Conservation (phyloP, 1,139 yeast species). For the Suhomyces choctaworum region DNA sequence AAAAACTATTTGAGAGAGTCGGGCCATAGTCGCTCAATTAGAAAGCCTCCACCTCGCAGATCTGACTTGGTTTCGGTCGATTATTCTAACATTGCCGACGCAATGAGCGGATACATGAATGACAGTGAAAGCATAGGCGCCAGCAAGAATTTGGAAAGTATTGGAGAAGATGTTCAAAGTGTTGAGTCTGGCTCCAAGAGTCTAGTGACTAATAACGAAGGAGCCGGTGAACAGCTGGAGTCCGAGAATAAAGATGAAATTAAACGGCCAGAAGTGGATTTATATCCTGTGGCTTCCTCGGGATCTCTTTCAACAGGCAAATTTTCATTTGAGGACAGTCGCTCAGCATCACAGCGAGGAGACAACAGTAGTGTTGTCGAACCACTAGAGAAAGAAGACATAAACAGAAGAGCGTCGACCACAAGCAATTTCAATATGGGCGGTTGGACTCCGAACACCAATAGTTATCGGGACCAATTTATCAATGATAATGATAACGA, state of each 20-base stretch:
- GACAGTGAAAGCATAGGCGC: constrained; percentile 13
- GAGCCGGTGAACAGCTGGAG: not conserved
- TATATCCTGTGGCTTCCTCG: constrained; percentile 32
- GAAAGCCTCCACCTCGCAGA: constrained; percentile 35
- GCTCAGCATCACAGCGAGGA: constrained; percentile 13
- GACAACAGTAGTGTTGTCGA: constrained; percentile 14
- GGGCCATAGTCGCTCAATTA: constrained; percentile 35
- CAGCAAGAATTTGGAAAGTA: constrained; percentile 8
- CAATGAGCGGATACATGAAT: constrained; percentile 26
- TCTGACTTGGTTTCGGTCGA: constrained; percentile 26
- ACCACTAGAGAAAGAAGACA: constrained; percentile 10
- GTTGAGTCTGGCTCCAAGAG: constrained; percentile 1
- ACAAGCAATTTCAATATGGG: constrained; percentile 51
- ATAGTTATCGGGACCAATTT: constrained; percentile 50
- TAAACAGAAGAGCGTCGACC: constrained; percentile 35
- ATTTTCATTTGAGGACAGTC: constrained; percentile 26
- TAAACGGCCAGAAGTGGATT: constrained; percentile 20
- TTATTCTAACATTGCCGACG: constrained; percentile 30
- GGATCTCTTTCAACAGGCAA: constrained; percentile 46
- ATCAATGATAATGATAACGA: constrained; percentile 49
- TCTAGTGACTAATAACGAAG: constrained; percentile 1
- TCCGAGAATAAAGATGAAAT: constrained; percentile 25
- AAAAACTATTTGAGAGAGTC: constrained; percentile 30
- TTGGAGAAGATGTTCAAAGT: constrained; percentile 9
- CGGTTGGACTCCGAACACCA: constrained; percentile 54